Evolutionary conservation across 2,329 filamentous ascomycete species (phyloP).

Genomic region (Neopestalotiopsis sp.): DNA sequence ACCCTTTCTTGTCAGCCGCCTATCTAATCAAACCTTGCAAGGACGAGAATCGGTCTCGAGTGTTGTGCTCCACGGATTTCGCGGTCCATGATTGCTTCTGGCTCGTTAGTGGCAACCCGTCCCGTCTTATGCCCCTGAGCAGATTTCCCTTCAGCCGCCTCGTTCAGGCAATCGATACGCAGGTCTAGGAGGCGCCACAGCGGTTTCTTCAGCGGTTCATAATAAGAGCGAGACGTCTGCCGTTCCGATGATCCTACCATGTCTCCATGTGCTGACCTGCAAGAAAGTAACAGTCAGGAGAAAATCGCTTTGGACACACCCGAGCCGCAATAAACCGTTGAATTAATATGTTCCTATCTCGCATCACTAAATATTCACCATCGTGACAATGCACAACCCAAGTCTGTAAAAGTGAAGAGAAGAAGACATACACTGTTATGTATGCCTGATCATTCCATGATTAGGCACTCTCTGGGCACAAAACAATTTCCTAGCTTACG

Average conservation of each 20-base stretch:
- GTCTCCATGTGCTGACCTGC: background rate
- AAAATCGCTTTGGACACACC: background rate
- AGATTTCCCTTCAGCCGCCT: background rate
- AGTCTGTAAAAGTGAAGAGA: background rate
- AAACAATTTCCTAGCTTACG: slow-evolving; percentile 5
- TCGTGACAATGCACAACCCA: background rate
- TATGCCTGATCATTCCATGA: background rate
- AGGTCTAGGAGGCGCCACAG: slow-evolving; percentile 3
- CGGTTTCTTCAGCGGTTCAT: slow-evolving; percentile 1
- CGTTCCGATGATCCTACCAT: background rate
- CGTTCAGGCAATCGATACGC: background rate
- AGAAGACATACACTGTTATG: background rate
- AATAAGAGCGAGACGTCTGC: background rate
- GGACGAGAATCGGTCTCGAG: background rate
- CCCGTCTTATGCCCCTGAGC: background rate
- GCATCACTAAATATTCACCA: background rate
- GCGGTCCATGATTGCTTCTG: background rate
- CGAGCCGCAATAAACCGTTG: background rate
- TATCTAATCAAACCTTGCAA: slow-evolving; percentile 10
- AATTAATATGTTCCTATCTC: background rate
- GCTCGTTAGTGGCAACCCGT: background rate
- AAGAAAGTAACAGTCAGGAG: background rate
- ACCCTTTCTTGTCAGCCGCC: slow-evolving; percentile 4
- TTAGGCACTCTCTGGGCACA: background rate
- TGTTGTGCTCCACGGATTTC: background rate